These are phyloP conservation scores for Sporothrix curviconia DNA, from an alignment of 2,329 filamentous ascomycete species.

Conservation along the genomic window DNA sequence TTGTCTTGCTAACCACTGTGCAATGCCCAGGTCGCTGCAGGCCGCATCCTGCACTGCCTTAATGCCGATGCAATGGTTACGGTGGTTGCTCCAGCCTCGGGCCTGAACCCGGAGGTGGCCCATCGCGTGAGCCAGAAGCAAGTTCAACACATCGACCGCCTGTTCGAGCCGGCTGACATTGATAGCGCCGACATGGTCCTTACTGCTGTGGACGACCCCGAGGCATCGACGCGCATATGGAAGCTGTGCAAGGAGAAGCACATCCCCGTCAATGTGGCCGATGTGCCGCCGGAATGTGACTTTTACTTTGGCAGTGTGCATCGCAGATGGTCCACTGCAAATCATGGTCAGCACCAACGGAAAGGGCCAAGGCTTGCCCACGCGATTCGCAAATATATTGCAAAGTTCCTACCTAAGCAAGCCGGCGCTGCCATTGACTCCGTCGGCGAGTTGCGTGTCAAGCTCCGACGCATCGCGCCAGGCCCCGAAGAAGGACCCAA, in stretches of 20 bases:
- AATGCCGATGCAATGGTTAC: conserved; percentile 90
- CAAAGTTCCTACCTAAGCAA: conserved; percentile 65
- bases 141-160: conserved; percentile 72
- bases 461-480: conserved; percentile 71
- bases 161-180: conserved; percentile 81
- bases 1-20: conserved; percentile 8
- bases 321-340: conserved; percentile 87
- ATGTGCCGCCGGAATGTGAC: conserved; percentile 93
- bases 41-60: conserved; percentile 86
- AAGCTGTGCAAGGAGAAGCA: conserved; percentile 80
- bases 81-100: conserved; percentile 70
- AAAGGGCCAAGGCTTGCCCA: conserved; percentile 84
- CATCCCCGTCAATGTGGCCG: conserved; percentile 90
- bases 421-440: conserved; percentile 80
- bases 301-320: conserved; percentile 98
- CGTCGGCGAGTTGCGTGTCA: conserved; percentile 72
- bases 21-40: conserved; percentile 74
- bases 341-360: conserved; percentile 99
- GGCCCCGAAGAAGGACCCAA: conserved; percentile 67
- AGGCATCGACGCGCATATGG: conserved; percentile 85
- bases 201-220: conserved; percentile 86
- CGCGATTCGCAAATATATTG: conserved; percentile 77
- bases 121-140: conserved; percentile 70
- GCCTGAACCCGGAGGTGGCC: conserved; percentile 82
- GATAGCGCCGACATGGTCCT: conserved; percentile 81